Base-by-base conservation (phyloP, 192 early-diverging fungal species). In the Rhizoclosmatium globosum region DNA sequence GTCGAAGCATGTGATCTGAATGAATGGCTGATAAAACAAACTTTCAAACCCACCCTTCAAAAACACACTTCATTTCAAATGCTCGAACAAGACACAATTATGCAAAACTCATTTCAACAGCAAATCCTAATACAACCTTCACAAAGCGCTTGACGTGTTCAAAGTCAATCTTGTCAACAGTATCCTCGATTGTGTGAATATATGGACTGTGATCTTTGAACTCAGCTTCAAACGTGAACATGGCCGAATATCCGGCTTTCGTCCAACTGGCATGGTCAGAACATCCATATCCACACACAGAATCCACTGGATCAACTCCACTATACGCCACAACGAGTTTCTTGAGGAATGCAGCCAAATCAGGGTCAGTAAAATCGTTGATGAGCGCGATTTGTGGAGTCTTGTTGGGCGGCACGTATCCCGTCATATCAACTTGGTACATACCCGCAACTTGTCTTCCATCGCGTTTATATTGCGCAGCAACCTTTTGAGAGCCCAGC, bases 261-360 rank as follows among this genome's bases (percentile, higher is more conserved):
- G 83, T 85, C 95, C 95, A 98, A 43, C 93, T 94, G 7, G 92
- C 93, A 80, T 98, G 96, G 82, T 98, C 96, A 72, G 92, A 92
- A 82, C 92, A 94, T 53, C 84, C 82, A 59, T 94, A 97, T 31
- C 96, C 96, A 81, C 95, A 97, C 47, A 84, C 84, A 19, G 91
- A 92, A 72, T 92, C 87, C 19, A 73, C 82, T 0, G 85, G 86
- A 48, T 89, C 84, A 31, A 95, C 85, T 56, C 89, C 89, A 45
- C 53, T 64, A 78, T 98, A 98, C 17, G 70, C 73, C 0, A 74
- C 83, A 2, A 90, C 90, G 78, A 95, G 71, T 44, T 72, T 67
- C 53, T 85, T 82, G 45, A 93, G 82, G 46, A 82, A 83, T 17
- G 42, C 67, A n/a, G 62, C 71, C 6, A 87, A 47, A 46, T 15